Percentiles rank a stretch among this genome's conserved stretches.
phyloP scores from a whole-genome alignment of 1,284 basidiomycete genomes.

The Mrakiaceae sp. region DNA sequence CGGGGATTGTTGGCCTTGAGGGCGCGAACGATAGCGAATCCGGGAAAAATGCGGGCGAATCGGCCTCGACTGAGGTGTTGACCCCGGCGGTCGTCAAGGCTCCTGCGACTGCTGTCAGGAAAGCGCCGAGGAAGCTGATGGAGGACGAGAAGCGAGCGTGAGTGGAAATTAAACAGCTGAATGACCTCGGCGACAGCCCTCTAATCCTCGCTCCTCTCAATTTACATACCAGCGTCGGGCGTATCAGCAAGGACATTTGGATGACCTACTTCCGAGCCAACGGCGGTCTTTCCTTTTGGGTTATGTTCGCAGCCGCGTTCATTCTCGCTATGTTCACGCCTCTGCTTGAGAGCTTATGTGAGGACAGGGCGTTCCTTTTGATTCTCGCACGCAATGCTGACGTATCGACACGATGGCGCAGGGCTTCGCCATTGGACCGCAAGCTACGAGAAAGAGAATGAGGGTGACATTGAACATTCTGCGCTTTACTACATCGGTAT shows the following conservation, averaged over 20 bases:
- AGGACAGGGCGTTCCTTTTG: too few relatives aligned
- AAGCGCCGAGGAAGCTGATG: constrained; percentile 62
- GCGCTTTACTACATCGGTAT: constrained; percentile 63
- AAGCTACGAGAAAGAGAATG: constrained; percentile 13
- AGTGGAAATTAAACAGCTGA: not conserved
- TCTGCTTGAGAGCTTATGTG: constrained; percentile 37
- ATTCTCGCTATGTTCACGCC: constrained; percentile 58
- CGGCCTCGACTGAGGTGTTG: not conserved
- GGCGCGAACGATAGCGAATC: constrained; percentile 17
- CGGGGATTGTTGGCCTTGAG: constrained; percentile 9
- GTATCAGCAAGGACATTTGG: constrained; percentile 71
- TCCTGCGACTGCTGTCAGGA: too few relatives aligned
- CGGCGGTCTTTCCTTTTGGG: constrained; percentile 57
- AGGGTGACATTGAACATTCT: constrained; percentile 34
- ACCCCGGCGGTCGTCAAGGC: too few relatives aligned
- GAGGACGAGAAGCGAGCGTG: constrained; percentile 79
- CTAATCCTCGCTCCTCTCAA: not conserved
- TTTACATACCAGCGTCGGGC: constrained; percentile 41
- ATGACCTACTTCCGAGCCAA: constrained; percentile 49
- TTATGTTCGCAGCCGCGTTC: constrained; percentile 49
- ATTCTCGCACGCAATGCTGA: too few relatives aligned
- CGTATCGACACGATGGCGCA: constrained; percentile 27
- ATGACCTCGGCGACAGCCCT: not conserved
- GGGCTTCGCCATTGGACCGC: constrained; percentile 47
- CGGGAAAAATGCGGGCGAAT: constrained; percentile 36